Base-by-base conservation (phyloP, 306 rosid genomes). In the Quercus ilex region DNA sequence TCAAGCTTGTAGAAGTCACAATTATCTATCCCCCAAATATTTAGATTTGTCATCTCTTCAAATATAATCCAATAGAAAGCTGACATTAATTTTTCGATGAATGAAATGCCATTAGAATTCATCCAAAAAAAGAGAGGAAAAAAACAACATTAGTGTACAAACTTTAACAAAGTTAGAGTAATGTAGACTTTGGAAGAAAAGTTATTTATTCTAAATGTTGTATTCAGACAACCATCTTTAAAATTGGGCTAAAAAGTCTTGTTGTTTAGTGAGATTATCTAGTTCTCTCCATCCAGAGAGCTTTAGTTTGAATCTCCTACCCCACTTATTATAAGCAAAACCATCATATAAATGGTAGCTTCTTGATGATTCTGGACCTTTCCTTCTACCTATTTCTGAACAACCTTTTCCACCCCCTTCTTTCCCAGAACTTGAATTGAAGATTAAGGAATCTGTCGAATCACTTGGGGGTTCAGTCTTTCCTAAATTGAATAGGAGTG, bases 401-500 rank as follows among this genome's bases (percentile, higher is more conserved):
- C 84, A 80, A 67, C 68, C 90, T 65, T 30, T 83, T 1, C 73
- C 71, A 2, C 91, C 86, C 2, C 97, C 90, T 46, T 87, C 92
- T 12, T 94, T 94, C 73, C 93, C 94, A 6, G 92, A 92, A 51
- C 94, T 94, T 26, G 96, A 94, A 76, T 73, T 86, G 79, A 74
- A 88, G 80, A 78, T 92, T 26, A 94, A 87, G 82, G 91, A 81
- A 21, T 90, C 94, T 12, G 87, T 92, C 12, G 82, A 77, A 74
- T 84, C 92, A 26, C 92, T 94, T 75, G 94, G 96, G 18, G 97
- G 94, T 65, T 88, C 85, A 2, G 82, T 90, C 76, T 89, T 92
- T 75, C 97, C 98, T 8, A 94, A 92, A 80, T 74, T 94, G 79
- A 94, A 88, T 80, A 90, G 97, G 98, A 89, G 91, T 74, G 92